Evolutionary conservation across 2,329 filamentous ascomycete species (phyloP), one percentile per base, ranked within the genome.

Genomic region (Fusarium palustre): DNA sequence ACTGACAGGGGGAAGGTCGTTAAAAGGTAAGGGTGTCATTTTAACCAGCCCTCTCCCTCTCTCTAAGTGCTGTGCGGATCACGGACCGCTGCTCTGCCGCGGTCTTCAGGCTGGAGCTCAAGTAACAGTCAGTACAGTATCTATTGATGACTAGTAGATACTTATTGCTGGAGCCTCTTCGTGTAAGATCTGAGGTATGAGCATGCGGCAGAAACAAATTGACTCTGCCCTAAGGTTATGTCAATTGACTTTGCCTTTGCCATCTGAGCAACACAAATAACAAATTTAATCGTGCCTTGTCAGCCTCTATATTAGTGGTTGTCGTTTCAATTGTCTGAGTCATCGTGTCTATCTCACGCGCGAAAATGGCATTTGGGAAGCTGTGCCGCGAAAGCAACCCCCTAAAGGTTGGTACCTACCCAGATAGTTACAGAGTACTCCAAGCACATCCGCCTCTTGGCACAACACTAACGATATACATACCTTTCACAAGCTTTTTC

Each of bases 321-420:
- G 43, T 57, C 48, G 54, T 55, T 59, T 63, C 42, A 63, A 48
- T 28, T 57, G 55, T 73, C 68, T 71, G 61, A 70, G 68, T 69
- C 63, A 68, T 64, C 63, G 72, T 66, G 66, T 72, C 59, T 71
- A 69, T 73, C 72, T 63, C 59, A 65, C 50, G 58, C 62, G 64
- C 69, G 66, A 68, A 41, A 72, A 60, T 38, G 53, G 46, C 28
- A 31, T 25, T 59, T 30, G 50, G 22, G 22, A 64, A 30, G 54
- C 64, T 59, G 64, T 70, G 62, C 62, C 66, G 47, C 66, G 62
- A 70, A 57, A 71, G 66, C 68, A 68, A 65, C 53, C 62, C 55
- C 55, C 28, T 25, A 15, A 12, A 9, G 24, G 24, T 25, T 5
- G 24, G 24, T 25, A 25, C 24, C 24, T 25, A n/a, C n/a, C n/a